These are phyloP conservation scores for Suillus paluster DNA, from an alignment of 768 basidiomycete genomes.

Conservation along the genomic window DNA sequence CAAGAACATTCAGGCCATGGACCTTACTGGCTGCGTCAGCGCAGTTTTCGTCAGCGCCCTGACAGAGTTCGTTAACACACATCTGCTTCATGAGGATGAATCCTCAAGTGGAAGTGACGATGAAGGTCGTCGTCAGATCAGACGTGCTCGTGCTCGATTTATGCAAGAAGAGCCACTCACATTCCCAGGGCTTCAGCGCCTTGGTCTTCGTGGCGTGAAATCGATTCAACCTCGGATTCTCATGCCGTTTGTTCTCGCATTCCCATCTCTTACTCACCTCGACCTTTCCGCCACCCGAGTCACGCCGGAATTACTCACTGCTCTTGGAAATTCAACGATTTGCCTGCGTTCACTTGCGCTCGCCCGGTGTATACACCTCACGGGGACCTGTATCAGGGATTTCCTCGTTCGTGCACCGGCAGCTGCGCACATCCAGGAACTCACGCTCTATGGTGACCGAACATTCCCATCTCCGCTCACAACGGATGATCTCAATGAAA, in stretches of 20 bases:
- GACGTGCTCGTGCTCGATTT: slow-evolving; percentile 39
- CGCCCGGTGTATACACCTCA: slow-evolving; percentile 83
- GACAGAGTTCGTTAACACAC: slow-evolving; percentile 76
- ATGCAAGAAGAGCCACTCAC: slow-evolving; percentile 53
- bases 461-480: slow-evolving; percentile 80
- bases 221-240: slow-evolving; percentile 73
- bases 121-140: slow-evolving; percentile 32
- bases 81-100: slow-evolving; percentile 50
- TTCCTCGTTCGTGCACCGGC: slow-evolving; percentile 75
- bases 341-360: slow-evolving; percentile 81
- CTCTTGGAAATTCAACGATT: slow-evolving; percentile 69
- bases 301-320: slow-evolving; percentile 72
- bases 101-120: slow-evolving; percentile 52
- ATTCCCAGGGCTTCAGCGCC: slow-evolving; percentile 74
- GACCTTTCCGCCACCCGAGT: slow-evolving; percentile 91
- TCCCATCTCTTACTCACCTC: slow-evolving; percentile 86
- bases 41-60: slow-evolving; percentile 87
- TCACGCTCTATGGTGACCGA: slow-evolving; percentile 89
- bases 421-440: slow-evolving; percentile 65
- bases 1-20: slow-evolving; percentile 84
- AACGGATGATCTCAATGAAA: slow-evolving; percentile 63
- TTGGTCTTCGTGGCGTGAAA: slow-evolving; percentile 83
- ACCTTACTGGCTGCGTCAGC: slow-evolving; percentile 95
- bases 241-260: slow-evolving; percentile 75
- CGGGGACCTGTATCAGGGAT: slow-evolving; percentile 73